phyloP scores from a whole-genome alignment of 2,329 filamentous ascomycete genomes.

The Mariannaea elegans region DNA sequence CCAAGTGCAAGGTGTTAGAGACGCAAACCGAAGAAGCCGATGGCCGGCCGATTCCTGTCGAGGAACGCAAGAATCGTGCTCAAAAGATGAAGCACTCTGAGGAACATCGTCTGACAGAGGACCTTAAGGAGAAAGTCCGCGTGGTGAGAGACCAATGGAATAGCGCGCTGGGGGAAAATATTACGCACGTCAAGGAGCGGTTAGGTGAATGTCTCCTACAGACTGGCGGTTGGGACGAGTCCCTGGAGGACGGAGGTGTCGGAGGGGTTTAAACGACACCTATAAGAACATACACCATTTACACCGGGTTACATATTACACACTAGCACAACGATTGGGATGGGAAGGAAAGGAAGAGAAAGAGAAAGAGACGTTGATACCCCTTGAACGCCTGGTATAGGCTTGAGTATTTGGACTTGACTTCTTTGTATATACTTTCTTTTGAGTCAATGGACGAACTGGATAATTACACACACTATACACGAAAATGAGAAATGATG shows the following conservation, averaged over 20 bases:
- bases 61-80: conserved; percentile 53
- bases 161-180: conserved; percentile 81
- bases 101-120: conserved; percentile 77
- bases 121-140: conserved; percentile 92
- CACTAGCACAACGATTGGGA: neutral
- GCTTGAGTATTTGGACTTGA: conserved; percentile 21
- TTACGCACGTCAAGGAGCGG: conserved; percentile 77
- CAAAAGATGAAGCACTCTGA: conserved; percentile 71
- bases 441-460: conserved; percentile 2
- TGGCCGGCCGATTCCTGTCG: conserved; percentile 41
- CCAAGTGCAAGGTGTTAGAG: conserved; percentile 73
- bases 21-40: conserved; percentile 63
- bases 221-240: conserved; percentile 90
- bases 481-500: conserved; percentile 22
- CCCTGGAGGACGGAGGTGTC: conserved; percentile 67
- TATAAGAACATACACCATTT: neutral
- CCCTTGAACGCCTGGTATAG: conserved; percentile 30
- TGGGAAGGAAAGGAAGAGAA: conserved; percentile 3
- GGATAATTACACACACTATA: neutral
- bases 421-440: conserved; percentile 28
- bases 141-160: conserved; percentile 92
- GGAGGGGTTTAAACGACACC: conserved; percentile 51
- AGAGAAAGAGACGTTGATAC: conserved; percentile 41
- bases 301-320: neutral
- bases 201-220: conserved; percentile 78